These are phyloP conservation scores for Chondrus crispus DNA, from an alignment of 23 red algal species.

Conservation along the genomic window DNA sequence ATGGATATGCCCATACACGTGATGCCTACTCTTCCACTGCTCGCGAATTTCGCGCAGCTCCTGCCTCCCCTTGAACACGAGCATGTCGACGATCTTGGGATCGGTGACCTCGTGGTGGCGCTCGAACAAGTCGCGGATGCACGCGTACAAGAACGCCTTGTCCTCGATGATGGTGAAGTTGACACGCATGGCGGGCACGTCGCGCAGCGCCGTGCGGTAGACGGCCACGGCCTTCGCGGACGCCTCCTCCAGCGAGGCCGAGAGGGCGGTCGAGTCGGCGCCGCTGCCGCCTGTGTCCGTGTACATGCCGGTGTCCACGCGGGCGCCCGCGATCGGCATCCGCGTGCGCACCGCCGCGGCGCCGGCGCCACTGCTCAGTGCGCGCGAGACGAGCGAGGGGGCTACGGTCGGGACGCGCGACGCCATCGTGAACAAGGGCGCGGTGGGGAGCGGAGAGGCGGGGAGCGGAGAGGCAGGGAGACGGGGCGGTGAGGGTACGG, in stretches of 20 bases:
- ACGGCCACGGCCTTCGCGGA: slow-evolving; percentile 32
- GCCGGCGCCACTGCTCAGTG: no score
- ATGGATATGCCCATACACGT: slow-evolving; percentile 67
- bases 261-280: slow-evolving; percentile 64
- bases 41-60: slow-evolving; percentile 81
- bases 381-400: background rate
- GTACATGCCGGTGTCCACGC: slow-evolving; percentile 42
- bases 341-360: background rate
- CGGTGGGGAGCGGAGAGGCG: background rate
- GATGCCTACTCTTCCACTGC: slow-evolving; percentile 96
- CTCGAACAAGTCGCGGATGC: slow-evolving; percentile 73
- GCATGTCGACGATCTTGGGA: slow-evolving; percentile 82
- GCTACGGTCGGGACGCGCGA: background rate
- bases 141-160: slow-evolving; percentile 12
- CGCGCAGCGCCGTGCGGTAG: slow-evolving; percentile 69
- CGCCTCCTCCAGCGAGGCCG: slow-evolving; percentile 58
- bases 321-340: slow-evolving; percentile 5
- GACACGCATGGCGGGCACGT: slow-evolving; percentile 69
- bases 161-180: slow-evolving; percentile 85
- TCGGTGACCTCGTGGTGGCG: slow-evolving; percentile 63
- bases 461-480: background rate
- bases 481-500: no score
- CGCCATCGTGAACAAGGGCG: background rate
- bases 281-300: slow-evolving; percentile 86
- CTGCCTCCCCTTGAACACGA: slow-evolving; percentile 89